Conservation (phyloP, 1,284 basidiomycete genomes). For the Moniliophthora roreri region DNA sequence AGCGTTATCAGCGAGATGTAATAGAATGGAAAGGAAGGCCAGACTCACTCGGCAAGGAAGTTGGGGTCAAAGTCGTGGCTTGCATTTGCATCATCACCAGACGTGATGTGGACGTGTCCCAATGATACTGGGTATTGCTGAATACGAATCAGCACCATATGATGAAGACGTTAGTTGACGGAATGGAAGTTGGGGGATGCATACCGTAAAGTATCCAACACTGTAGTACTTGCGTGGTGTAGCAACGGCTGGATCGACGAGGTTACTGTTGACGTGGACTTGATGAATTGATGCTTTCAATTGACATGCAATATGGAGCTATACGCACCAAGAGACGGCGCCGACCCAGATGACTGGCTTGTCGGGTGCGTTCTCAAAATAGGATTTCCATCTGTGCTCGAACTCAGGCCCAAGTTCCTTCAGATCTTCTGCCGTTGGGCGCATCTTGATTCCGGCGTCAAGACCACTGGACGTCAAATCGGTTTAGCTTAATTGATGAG, state of each 20-base stretch:
- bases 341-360: slow-evolving; percentile 36
- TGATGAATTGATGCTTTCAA: not conserved
- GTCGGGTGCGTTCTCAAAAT: slow-evolving; percentile 33
- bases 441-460: slow-evolving; percentile 38
- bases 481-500: no score
- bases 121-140: slow-evolving; percentile 13
- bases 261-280: not conserved
- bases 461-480: slow-evolving; percentile 32
- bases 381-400: slow-evolving; percentile 35
- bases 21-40: slow-evolving; percentile 15
- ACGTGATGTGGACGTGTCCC: slow-evolving; percentile 14
- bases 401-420: slow-evolving; percentile 35
- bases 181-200: slow-evolving; percentile 3
- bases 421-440: slow-evolving; percentile 36
- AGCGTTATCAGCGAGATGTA: not conserved
- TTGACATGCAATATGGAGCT: not conserved
- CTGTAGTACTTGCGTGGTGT: slow-evolving; percentile 31
- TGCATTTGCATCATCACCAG: slow-evolving; percentile 10
- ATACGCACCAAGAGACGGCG: slow-evolving; percentile 29
- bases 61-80: slow-evolving; percentile 11
- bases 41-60: slow-evolving; percentile 19
- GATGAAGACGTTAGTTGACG: not conserved
- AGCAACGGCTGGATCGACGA: slow-evolving; percentile 5
- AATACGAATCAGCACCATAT: not conserved
- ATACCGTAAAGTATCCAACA: slow-evolving; percentile 26